phyloP scores from a whole-genome alignment of 345 rosid species.

The Alliaria petiolata region DNA sequence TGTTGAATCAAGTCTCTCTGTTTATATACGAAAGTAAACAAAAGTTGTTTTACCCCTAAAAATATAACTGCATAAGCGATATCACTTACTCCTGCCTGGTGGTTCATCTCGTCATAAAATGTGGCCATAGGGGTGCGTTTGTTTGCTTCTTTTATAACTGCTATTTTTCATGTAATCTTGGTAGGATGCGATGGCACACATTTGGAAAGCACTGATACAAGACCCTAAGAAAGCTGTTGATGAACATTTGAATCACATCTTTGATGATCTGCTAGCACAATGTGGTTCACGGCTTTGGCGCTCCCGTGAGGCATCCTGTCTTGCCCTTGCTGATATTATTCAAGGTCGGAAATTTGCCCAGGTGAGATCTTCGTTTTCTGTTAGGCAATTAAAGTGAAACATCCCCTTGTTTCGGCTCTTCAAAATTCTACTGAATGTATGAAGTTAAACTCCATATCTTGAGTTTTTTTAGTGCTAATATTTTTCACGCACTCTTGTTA shows the following conservation, averaged over 20 bases:
- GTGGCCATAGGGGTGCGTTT: not conserved
- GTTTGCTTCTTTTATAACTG: conserved; percentile 12
- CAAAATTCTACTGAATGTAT: not conserved
- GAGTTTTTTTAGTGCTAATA: not conserved
- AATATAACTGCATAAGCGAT: not conserved
- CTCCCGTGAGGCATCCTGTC: conserved; percentile 94
- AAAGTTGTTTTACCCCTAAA: not conserved
- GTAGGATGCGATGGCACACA: conserved; percentile 95
- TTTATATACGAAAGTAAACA: not conserved
- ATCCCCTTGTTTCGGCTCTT: not conserved
- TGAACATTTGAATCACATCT: conserved; percentile 72
- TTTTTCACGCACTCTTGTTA: conserved; percentile 14
- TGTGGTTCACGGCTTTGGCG: conserved; percentile 96
- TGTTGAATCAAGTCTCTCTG: not conserved
- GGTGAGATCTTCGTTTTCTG: conserved; percentile 42
- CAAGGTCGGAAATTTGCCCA: conserved; percentile 89
- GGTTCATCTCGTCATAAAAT: conserved; percentile 4
- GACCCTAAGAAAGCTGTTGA: conserved; percentile 83
- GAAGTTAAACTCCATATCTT: not conserved
- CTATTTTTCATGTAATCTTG: conserved; percentile 21
- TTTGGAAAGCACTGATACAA: conserved; percentile 88
- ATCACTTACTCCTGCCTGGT: not conserved
- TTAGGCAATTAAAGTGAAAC: not conserved
- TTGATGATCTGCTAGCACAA: conserved; percentile 76
- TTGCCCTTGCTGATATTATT: conserved; percentile 88